Conservation (phyloP, 805 yeast species). For the Dipodascopsis tothii region DNA sequence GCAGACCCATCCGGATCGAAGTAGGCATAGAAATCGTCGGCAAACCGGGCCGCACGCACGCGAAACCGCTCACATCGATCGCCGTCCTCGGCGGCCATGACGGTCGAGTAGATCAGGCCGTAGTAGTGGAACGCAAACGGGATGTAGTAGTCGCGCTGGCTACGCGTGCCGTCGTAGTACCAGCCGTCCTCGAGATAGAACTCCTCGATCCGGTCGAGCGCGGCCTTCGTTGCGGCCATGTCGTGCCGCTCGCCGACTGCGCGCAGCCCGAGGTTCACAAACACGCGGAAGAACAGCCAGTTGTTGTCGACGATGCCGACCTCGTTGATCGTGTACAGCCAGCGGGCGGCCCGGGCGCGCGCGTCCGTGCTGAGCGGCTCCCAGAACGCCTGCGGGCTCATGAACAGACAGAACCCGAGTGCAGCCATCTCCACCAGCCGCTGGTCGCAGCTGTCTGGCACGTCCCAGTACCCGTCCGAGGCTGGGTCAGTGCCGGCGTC, state of each 20-base stretch:
- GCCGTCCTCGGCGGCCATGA: slow-evolving; percentile 17
- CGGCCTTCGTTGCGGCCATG: slow-evolving; percentile 12
- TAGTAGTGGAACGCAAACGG: slow-evolving; percentile 32
- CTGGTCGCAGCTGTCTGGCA: slow-evolving; percentile 25
- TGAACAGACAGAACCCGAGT: slow-evolving; percentile 27
- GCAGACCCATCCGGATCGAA: slow-evolving; percentile 24
- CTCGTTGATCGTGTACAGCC: slow-evolving; percentile 23
- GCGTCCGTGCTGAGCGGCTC: slow-evolving; percentile 26
- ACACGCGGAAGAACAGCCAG: slow-evolving; percentile 31
- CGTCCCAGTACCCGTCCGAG: slow-evolving; percentile 30
- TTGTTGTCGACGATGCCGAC: slow-evolving; percentile 24
- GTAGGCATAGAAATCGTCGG: slow-evolving; percentile 26
- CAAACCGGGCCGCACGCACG: slow-evolving; percentile 26
- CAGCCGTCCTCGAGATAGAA: slow-evolving; percentile 30
- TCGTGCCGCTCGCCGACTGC: slow-evolving; percentile 24
- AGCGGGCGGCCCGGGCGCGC: slow-evolving; percentile 23
- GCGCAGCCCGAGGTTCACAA: slow-evolving; percentile 29
- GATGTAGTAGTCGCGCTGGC: slow-evolving; percentile 30
- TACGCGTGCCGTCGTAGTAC: slow-evolving; percentile 30
- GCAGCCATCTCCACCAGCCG: slow-evolving; percentile 31
- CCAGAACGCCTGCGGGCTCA: slow-evolving; percentile 28
- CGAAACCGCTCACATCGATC: slow-evolving; percentile 18
- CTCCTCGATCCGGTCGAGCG: slow-evolving; percentile 25
- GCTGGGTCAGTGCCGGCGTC: slow-evolving; percentile 29
- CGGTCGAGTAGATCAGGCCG: slow-evolving; percentile 25